Conservation (phyloP, 2,329 filamentous ascomycete genomes). For the Talaromyces albobiverticillius region DNA sequence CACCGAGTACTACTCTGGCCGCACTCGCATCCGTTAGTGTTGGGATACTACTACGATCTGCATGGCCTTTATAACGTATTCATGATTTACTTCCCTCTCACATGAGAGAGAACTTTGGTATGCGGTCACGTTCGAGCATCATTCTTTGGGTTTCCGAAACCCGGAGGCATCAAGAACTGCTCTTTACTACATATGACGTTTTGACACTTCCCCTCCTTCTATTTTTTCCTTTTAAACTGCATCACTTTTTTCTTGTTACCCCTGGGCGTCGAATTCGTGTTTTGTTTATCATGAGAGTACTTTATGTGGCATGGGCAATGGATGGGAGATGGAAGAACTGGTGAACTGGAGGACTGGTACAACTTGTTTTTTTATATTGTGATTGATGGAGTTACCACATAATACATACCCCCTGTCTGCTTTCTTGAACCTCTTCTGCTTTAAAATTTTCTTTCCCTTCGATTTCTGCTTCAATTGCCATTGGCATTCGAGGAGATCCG, state of each 20-base stretch:
- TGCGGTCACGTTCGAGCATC: background rate
- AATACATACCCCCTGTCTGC: conserved; percentile 12
- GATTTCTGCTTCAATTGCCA: background rate
- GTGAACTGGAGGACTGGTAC: conserved; percentile 1
- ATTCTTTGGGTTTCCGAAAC: background rate
- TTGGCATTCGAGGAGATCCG: too few relatives aligned
- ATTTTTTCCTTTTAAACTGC: background rate
- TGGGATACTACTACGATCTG: conserved; percentile 35
- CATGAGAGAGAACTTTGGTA: background rate
- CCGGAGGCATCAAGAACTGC: background rate
- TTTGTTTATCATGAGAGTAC: conserved; percentile 9
- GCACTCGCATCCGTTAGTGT: conserved; percentile 28
- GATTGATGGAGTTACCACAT: conserved; percentile 3
- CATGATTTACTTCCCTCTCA: background rate
- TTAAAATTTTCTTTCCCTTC: background rate
- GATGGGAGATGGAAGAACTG: conserved; percentile 6
- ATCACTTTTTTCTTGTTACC: background rate
- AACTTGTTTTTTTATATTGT: conserved; percentile 8
- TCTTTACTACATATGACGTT: too few relatives aligned
- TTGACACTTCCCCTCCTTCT: background rate
- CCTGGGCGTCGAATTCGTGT: conserved; percentile 9
- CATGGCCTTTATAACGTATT: background rate
- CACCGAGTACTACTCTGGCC: conserved; percentile 48
- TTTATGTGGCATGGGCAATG: conserved; percentile 10
- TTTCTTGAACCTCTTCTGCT: background rate